Percentiles rank a stretch among this genome's conserved stretches.
phyloP scores from a whole-genome alignment of 2,329 filamentous ascomycete genomes.

The Aspergillus felis region DNA sequence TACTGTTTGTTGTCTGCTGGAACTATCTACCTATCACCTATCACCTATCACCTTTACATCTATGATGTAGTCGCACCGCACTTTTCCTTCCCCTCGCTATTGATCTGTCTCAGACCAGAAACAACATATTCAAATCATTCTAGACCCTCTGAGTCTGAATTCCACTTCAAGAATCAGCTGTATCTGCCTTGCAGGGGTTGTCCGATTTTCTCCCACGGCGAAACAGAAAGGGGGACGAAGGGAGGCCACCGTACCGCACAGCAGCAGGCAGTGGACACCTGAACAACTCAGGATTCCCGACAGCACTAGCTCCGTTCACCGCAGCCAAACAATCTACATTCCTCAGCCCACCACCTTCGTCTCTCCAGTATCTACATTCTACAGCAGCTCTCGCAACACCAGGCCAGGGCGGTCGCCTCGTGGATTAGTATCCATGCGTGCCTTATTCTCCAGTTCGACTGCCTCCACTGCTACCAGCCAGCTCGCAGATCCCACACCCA shows the following conservation, averaged over 20 bases:
- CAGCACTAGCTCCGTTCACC: background rate
- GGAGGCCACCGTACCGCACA: background rate
- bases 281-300: background rate
- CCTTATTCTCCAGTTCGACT: constrained; percentile 31
- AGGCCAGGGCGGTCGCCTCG: constrained; percentile 19
- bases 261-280: background rate
- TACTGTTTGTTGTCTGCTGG: too few relatives aligned
- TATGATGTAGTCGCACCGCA: background rate
- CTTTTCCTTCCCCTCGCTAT: background rate
- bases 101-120: background rate
- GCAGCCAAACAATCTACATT: constrained; percentile 7
- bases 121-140: background rate
- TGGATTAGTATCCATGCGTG: constrained; percentile 33
- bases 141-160: background rate
- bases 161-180: background rate
- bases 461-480: constrained; percentile 24
- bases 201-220: background rate
- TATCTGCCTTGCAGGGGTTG: background rate
- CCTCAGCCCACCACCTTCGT: constrained; percentile 6
- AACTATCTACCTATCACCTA: too few relatives aligned
- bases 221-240: background rate
- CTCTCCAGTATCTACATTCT: background rate
- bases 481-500: constrained; percentile 20
- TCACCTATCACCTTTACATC: too few relatives aligned
- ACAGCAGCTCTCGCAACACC: background rate